These are phyloP conservation scores for Massarina eburnea DNA, from an alignment of 2,329 filamentous ascomycete species.

Conservation along the genomic window DNA sequence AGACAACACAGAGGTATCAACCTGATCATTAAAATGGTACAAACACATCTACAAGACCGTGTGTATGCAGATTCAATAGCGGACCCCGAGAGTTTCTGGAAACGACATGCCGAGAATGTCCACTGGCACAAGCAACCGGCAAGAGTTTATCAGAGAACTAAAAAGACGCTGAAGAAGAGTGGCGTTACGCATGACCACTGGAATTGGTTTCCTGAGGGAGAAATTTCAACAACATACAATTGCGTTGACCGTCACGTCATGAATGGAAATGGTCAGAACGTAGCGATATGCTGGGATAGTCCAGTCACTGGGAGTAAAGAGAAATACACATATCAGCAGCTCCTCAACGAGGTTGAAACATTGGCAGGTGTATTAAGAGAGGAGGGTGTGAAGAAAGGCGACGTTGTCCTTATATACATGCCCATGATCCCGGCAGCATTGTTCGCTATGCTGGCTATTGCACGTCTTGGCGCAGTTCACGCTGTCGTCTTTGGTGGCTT, in stretches of 20 bases:
- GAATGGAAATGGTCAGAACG: conserved; percentile 67
- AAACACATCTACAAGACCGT: conserved; percentile 48
- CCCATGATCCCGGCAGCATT: conserved; percentile 91
- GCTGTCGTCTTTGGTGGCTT: conserved; percentile 94
- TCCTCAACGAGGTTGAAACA: conserved; percentile 78
- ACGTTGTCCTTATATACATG: conserved; percentile 94
- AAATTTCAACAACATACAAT: conserved; percentile 91
- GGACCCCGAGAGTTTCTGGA: conserved; percentile 76
- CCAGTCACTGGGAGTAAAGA: conserved; percentile 76
- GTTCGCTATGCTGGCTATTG: conserved; percentile 81
- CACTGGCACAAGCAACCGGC: conserved; percentile 79
- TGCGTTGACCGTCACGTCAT: conserved; percentile 87
- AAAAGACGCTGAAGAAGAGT: conserved; percentile 63
- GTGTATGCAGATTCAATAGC: conserved; percentile 61
- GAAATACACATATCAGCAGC: conserved; percentile 71
- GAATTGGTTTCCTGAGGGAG: conserved; percentile 87
- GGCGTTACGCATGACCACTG: conserved; percentile 72
- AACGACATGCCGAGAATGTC: conserved; percentile 70
- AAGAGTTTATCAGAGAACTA: conserved; percentile 59
- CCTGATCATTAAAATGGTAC: neutral
- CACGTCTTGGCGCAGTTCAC: conserved; percentile 82
- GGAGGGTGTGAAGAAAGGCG: conserved; percentile 78
- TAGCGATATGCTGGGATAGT: conserved; percentile 85
- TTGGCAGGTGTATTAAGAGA: conserved; percentile 80
- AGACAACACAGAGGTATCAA: too few relatives aligned